Evolutionary conservation across 1,284 basidiomycete genomes (phyloP).

Genomic region (Takashimella koratensis): DNA sequence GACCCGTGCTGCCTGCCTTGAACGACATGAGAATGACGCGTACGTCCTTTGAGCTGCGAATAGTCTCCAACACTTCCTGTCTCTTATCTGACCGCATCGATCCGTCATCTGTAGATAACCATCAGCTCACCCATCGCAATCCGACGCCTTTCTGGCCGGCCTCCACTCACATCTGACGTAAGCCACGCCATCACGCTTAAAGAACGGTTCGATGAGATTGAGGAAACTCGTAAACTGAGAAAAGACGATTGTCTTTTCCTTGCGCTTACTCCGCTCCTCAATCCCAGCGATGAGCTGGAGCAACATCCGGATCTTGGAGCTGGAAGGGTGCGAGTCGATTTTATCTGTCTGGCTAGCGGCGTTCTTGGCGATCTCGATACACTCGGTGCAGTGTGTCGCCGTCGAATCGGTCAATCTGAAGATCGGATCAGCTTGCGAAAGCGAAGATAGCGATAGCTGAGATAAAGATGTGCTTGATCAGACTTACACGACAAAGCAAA

Average conservation of each 20-base stretch:
- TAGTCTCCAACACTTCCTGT: slow-evolving; percentile 67
- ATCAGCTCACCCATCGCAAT: too few species aligned
- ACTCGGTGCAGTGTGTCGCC: slow-evolving; percentile 58
- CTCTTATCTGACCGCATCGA: slow-evolving; percentile 73
- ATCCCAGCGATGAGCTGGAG: slow-evolving; percentile 68
- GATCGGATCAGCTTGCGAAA: too few species aligned
- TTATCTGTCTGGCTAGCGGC: slow-evolving; percentile 15
- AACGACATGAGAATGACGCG: slow-evolving; percentile 90
- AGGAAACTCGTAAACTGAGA: slow-evolving; percentile 81
- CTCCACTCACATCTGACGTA: slow-evolving; percentile 76
- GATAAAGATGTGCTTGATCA: too few species aligned
- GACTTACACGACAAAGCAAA: slow-evolving; percentile 68
- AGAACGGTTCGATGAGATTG: slow-evolving; percentile 78
- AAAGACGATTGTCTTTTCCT: slow-evolving; percentile 79
- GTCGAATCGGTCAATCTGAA: slow-evolving; percentile 10
- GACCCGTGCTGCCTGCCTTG: slow-evolving; percentile 88
- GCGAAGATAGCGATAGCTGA: too few species aligned
- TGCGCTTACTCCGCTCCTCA: slow-evolving; percentile 58
- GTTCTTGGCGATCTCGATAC: slow-evolving; percentile 40
- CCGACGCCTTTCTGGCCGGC: slow-evolving; percentile 1
- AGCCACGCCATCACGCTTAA: slow-evolving; percentile 61
- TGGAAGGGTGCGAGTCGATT: slow-evolving; percentile 57
- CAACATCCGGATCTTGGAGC: slow-evolving; percentile 85
- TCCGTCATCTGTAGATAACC: slow-evolving; percentile 73
- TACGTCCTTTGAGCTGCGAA: slow-evolving; percentile 60